Conservation (phyloP, 2,329 filamentous ascomycete genomes). For the Stenocarpella maydis region DNA sequence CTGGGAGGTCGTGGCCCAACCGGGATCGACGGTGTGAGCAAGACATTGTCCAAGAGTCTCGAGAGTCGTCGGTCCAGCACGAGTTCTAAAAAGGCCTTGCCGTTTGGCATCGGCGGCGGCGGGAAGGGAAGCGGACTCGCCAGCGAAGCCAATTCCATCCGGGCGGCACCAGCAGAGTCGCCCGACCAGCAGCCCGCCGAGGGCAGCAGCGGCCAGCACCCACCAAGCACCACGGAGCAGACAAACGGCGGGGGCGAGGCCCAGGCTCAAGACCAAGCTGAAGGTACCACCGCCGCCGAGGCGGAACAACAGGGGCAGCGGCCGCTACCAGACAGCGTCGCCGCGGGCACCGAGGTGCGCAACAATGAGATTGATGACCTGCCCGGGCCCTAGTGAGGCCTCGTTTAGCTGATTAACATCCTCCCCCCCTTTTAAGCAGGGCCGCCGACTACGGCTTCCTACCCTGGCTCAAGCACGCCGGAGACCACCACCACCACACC, state of each 20-base stretch:
- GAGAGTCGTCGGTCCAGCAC: conserved; percentile 92
- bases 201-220: conserved; percentile 29
- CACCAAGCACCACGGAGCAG: conserved; percentile 49
- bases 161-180: conserved; percentile 54
- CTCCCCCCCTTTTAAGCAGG: conserved; percentile 36
- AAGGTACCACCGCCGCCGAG: not conserved
- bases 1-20: conserved; percentile 50
- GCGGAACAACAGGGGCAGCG: conserved; percentile 36
- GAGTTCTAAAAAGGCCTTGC: conserved; percentile 79
- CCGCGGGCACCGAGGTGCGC: conserved; percentile 60
- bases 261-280: not conserved
- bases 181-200: conserved; percentile 37
- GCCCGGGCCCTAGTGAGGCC: conserved; percentile 53
- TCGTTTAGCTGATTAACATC: conserved; percentile 42
- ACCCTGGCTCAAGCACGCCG: conserved; percentile 26
- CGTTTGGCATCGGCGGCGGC: conserved; percentile 54
- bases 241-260: conserved; percentile 34
- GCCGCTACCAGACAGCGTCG: conserved; percentile 36
- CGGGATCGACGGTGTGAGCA: conserved; percentile 76
- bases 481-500: not conserved
- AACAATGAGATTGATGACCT: conserved; percentile 56
- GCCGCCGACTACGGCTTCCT: conserved; percentile 26
- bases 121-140: conserved; percentile 61
- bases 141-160: conserved; percentile 67
- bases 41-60: conserved; percentile 84